Conservation (phyloP, 768 basidiomycete species). For the Kockovaella imperatae region DNA sequence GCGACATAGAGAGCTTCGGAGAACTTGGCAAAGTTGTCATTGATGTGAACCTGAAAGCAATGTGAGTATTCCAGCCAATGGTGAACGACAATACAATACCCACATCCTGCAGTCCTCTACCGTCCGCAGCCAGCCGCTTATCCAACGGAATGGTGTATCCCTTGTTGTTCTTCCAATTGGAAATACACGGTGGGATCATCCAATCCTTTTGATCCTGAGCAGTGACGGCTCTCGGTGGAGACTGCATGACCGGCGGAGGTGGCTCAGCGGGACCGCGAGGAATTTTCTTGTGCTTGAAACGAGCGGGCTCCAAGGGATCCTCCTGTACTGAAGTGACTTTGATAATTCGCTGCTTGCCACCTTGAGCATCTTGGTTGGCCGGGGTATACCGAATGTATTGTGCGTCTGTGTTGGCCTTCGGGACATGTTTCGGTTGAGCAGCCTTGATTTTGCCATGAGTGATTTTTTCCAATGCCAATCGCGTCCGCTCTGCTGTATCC, state of each 20-base stretch:
- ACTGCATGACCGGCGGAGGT: slow-evolving; percentile 87
- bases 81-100: slow-evolving; percentile 39
- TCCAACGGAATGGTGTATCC: slow-evolving; percentile 98
- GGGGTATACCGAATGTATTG: slow-evolving; percentile 94
- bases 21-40: slow-evolving; percentile 98
- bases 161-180: slow-evolving; percentile 99
- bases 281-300: slow-evolving; percentile 99
- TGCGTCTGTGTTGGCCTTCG: slow-evolving; percentile 72
- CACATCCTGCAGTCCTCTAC: slow-evolving; percentile 95
- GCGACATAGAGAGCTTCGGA: slow-evolving; percentile 93
- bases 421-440: slow-evolving; percentile 91
- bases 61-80: slow-evolving; percentile 1
- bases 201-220: slow-evolving; percentile 98
- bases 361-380: slow-evolving; percentile 67
- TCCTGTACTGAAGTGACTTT: slow-evolving; percentile 98
- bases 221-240: slow-evolving; percentile 91
- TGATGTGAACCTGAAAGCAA: slow-evolving; percentile 73
- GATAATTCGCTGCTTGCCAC: slow-evolving; percentile 87
- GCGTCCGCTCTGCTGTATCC: slow-evolving; percentile 82
- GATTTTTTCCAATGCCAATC: slow-evolving; percentile 83
- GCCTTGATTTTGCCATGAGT: slow-evolving; percentile 96
- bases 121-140: slow-evolving; percentile 94
- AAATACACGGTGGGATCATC: slow-evolving; percentile 99
- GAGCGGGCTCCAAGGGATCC: slow-evolving; percentile 91
- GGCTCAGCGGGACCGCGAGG: slow-evolving; percentile 93